phyloP scores from a whole-genome alignment of 345 rosid species.

The Ailanthus altissimus region DNA sequence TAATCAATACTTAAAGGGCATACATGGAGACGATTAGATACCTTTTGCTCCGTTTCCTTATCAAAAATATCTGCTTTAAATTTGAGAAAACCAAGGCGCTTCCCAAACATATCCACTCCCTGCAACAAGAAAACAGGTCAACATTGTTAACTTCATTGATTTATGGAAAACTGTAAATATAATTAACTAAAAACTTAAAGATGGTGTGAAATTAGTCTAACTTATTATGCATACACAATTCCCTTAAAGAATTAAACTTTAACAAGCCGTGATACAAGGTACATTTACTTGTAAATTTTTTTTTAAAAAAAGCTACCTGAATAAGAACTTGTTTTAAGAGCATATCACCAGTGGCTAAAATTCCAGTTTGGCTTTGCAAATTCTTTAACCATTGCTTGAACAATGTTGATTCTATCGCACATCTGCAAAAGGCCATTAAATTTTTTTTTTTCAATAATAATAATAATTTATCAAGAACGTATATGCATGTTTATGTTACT shows the following conservation, averaged over 20 bases:
- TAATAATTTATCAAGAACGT: not conserved
- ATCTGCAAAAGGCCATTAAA: conserved; percentile 35
- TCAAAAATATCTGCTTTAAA: conserved; percentile 76
- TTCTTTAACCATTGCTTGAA: conserved; percentile 82
- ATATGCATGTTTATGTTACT: not conserved
- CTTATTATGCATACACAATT: not conserved
- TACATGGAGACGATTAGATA: conserved; percentile 36
- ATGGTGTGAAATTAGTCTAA: not conserved
- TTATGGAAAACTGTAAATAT: not conserved
- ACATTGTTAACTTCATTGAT: not conserved
- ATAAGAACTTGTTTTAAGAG: conserved; percentile 64
- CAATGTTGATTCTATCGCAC: conserved; percentile 70
- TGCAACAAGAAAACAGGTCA: conserved; percentile 29
- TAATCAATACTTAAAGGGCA: not conserved
- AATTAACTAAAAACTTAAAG: not conserved
- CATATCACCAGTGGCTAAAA: conserved; percentile 60
- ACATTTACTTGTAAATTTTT: not conserved
- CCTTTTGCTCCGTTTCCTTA: conserved; percentile 68
- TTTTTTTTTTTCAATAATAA: not conserved
- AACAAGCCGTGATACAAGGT: not conserved
- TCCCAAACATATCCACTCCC: conserved; percentile 96
- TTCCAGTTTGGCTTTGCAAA: conserved; percentile 72
- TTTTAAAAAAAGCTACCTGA: conserved; percentile 67
- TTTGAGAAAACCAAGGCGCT: conserved; percentile 77
- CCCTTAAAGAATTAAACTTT: conserved; percentile 3